A percentile compares a stretch with the other conserved stretches of the same genome.
Evolutionary conservation across 148 eudicot genomes (phyloP).

Genomic region (Dianthus caryophyllus): DNA sequence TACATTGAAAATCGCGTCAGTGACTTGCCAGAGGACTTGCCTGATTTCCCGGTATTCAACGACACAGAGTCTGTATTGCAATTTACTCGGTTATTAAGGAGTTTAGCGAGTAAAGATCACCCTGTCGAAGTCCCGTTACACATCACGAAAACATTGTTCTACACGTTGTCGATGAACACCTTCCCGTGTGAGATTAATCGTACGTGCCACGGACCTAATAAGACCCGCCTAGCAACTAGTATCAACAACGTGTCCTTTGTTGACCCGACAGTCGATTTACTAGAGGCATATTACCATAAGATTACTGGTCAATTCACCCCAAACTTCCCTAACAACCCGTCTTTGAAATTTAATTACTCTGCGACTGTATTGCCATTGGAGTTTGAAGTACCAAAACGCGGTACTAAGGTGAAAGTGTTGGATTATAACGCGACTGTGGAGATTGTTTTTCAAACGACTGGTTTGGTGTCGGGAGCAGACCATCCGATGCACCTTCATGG

Average conservation of each 20-base stretch:
- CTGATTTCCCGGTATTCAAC: conserved; percentile 15
- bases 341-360: conserved; percentile 49
- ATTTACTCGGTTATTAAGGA: conserved; percentile 17
- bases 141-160: background rate
- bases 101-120: conserved; percentile 19
- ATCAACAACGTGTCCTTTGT: conserved; percentile 26
- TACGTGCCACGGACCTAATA: conserved; percentile 24
- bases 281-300: conserved; percentile 23
- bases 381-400: background rate
- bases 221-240: conserved; percentile 16
- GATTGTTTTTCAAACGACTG: conserved; percentile 62
- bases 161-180: conserved; percentile 19
- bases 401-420: conserved; percentile 48
- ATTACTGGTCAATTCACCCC: conserved; percentile 3
- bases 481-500: conserved; percentile 87
- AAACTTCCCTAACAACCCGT: conserved; percentile 48
- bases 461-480: conserved; percentile 41
- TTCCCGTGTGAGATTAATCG: conserved; percentile 19
- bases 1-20: background rate
- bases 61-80: conserved; percentile 7
- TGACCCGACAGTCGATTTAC: conserved; percentile 11
- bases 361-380: background rate
- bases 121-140: conserved; percentile 21
- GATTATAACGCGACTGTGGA: conserved; percentile 54
- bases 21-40: background rate